phyloP scores from a whole-genome alignment of 768 basidiomycete species.

The Termitomyces sp. region DNA sequence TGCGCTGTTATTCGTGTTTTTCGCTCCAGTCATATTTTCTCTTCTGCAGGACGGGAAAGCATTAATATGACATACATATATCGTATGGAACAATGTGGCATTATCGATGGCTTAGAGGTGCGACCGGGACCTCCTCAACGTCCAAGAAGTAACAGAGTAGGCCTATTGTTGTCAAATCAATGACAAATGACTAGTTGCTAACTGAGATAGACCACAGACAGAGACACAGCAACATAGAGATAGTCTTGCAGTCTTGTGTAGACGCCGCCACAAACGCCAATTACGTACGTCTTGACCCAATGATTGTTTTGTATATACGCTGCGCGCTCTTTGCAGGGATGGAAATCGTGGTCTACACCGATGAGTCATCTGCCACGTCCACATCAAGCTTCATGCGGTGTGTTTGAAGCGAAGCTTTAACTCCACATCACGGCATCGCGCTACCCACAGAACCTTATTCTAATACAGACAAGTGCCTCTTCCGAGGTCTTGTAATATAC shows the following conservation, averaged over 20 bases:
- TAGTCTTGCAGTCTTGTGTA: background rate
- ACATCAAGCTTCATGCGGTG: background rate
- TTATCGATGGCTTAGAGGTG: background rate
- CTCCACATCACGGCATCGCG: background rate
- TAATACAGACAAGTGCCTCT: too few relatives aligned
- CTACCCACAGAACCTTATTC: background rate
- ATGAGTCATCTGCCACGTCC: background rate
- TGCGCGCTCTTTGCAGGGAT: background rate
- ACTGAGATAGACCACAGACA: background rate
- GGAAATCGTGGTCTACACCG: background rate
- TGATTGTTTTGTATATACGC: background rate
- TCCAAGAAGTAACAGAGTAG: background rate
- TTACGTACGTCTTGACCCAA: background rate
- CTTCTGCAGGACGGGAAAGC: background rate
- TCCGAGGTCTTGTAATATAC: background rate
- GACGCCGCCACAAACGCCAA: background rate
- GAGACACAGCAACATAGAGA: background rate
- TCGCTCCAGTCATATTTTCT: background rate
- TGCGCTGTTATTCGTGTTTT: background rate
- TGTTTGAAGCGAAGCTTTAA: background rate
- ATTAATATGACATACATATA: background rate
- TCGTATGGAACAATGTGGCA: background rate
- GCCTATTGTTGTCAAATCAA: background rate
- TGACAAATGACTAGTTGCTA: background rate
- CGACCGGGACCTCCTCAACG: background rate